These are phyloP conservation scores for Aquilaria sinensis DNA, from an alignment of 345 rosid species.

Conservation along the genomic window DNA sequence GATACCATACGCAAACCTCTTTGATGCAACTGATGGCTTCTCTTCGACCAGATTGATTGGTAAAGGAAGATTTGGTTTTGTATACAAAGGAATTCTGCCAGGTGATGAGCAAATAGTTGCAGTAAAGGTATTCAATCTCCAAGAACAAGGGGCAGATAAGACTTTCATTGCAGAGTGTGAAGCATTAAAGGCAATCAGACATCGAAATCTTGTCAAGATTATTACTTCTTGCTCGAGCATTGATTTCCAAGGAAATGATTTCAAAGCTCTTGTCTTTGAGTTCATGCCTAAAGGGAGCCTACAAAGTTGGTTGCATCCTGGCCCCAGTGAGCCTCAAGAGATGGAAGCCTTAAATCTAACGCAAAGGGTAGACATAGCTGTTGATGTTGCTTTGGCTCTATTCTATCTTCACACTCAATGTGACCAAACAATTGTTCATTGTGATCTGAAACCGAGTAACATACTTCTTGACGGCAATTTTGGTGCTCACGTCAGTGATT, in stretches of 20 bases:
- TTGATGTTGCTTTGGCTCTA: conserved; percentile 8
- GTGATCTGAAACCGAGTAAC: conserved; percentile 23
- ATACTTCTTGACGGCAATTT: conserved; percentile 6
- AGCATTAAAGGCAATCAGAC: conserved; percentile 9
- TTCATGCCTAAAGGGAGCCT: conserved; percentile 17
- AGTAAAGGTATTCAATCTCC: conserved; percentile 17
- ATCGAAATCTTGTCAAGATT: conserved; percentile 14
- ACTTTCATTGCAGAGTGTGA: conserved; percentile 17
- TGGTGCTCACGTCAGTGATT: conserved; percentile 10
- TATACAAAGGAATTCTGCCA: conserved; percentile 14
- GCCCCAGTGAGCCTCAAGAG: background rate
- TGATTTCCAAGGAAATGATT: conserved; percentile 8
- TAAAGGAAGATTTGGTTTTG: conserved; percentile 19
- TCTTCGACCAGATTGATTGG: conserved; percentile 11
- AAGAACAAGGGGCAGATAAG: conserved; percentile 14
- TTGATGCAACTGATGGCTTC: conserved; percentile 11
- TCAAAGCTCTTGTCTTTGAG: conserved; percentile 15
- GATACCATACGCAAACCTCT: conserved; percentile 10
- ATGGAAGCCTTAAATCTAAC: background rate
- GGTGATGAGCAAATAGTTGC: conserved; percentile 8
- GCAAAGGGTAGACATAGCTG: background rate
- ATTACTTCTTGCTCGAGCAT: conserved; percentile 14
- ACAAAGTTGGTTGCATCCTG: conserved; percentile 17
- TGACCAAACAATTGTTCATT: conserved; percentile 11
- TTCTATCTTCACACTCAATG: conserved; percentile 19